These are phyloP conservation scores for Vitellaria paradoxa DNA, from an alignment of 179 eudicot genomes.

Conservation along the genomic window DNA sequence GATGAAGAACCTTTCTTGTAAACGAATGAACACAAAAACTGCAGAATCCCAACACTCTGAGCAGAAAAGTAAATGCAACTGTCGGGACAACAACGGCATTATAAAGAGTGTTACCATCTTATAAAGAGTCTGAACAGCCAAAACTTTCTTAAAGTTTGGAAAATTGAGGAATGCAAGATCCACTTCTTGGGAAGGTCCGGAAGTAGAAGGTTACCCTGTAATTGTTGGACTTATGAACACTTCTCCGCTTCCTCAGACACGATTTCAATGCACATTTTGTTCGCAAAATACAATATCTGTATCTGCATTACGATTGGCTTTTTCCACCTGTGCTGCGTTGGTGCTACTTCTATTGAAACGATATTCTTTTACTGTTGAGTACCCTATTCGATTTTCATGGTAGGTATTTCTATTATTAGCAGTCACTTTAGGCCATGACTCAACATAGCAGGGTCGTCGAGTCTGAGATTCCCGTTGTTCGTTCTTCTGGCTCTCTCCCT, in stretches of 20 bases:
- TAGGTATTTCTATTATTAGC: neutral
- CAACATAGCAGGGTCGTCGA: too few relatives aligned
- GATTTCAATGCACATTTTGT: neutral
- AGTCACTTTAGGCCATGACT: too few relatives aligned
- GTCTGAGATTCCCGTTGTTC: too few relatives aligned
- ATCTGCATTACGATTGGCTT: neutral
- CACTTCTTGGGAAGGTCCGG: neutral
- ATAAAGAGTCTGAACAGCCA: neutral
- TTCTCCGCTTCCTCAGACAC: neutral
- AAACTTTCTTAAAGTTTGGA: neutral
- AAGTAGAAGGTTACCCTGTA: neutral
- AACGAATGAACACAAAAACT: neutral
- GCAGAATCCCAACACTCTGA: neutral
- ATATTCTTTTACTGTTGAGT: neutral
- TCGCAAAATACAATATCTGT: neutral
- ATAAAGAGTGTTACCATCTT: too few relatives aligned
- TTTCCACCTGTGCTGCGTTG: too few relatives aligned
- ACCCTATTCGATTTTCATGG: neutral
- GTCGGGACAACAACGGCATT: neutral
- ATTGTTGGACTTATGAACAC: neutral
- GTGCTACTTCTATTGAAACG: neutral
- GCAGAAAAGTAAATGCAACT: neutral
- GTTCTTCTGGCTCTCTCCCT: constrained; percentile 23
- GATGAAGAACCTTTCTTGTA: too few relatives aligned
- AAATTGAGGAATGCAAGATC: neutral